Evolutionary conservation across 2,329 filamentous ascomycete species (phyloP).

Genomic region (Cladophialophora exuberans): DNA sequence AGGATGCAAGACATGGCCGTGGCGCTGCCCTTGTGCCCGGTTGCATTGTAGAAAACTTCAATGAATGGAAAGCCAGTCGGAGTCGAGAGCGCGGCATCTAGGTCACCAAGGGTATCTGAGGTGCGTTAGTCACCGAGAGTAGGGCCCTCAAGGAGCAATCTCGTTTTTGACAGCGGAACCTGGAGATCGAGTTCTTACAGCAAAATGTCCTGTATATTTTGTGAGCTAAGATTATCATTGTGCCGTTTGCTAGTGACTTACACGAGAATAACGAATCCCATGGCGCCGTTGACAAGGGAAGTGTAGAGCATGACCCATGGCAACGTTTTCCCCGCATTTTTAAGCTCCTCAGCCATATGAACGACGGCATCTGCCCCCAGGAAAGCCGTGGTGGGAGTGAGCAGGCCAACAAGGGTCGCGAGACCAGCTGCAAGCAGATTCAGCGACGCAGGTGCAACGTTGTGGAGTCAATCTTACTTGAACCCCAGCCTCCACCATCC

Average conservation of each 20-base stretch:
- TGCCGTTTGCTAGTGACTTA: neutral
- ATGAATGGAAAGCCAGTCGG: slow-evolving; percentile 37
- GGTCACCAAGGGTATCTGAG: slow-evolving; percentile 2
- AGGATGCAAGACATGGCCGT: slow-evolving; percentile 38
- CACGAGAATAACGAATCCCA: slow-evolving; percentile 10
- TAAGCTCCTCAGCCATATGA: slow-evolving; percentile 9
- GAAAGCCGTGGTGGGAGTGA: slow-evolving; percentile 1
- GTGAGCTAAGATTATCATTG: neutral
- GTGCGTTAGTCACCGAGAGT: neutral
- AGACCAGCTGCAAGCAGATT: neutral
- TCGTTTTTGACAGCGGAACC: neutral
- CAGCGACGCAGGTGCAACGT: neutral
- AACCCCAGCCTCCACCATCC: slow-evolving; percentile 39
- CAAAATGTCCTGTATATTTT: slow-evolving; percentile 5
- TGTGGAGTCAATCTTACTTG: neutral
- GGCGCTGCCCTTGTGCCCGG: slow-evolving; percentile 36
- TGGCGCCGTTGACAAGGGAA: neutral
- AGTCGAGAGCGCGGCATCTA: slow-evolving; percentile 3
- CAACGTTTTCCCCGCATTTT: slow-evolving; percentile 4
- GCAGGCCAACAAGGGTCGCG: slow-evolving; percentile 9
- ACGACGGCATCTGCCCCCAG: slow-evolving; percentile 5
- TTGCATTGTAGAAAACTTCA: slow-evolving; percentile 41
- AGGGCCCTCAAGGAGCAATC: neutral
- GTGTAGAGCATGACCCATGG: slow-evolving; percentile 8
- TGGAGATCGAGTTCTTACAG: neutral